phyloP scores from a whole-genome alignment of 192 early-diverging fungal species.

The Chytriomyces sp. region DNA sequence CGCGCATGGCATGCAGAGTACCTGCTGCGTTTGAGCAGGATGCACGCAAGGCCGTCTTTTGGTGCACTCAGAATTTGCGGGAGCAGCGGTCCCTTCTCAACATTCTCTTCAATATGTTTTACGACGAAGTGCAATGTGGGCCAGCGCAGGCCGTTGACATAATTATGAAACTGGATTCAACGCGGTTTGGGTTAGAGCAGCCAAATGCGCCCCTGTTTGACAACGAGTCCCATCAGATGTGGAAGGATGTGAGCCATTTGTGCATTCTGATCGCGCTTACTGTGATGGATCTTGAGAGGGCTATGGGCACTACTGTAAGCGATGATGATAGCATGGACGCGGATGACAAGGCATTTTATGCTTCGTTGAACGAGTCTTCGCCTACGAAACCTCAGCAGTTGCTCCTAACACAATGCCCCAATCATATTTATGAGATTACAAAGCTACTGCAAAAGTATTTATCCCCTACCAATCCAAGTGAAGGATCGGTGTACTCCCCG shows the following conservation, averaged over 20 bases:
- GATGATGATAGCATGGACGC: neutral
- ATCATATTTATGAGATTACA: constrained; percentile 8
- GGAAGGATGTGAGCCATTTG: constrained; percentile 32
- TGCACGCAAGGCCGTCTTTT: constrained; percentile 28
- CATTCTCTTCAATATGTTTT: constrained; percentile 46
- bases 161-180: constrained; percentile 3
- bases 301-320: neutral
- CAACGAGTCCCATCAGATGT: constrained; percentile 21
- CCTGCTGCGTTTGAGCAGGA: constrained; percentile 31
- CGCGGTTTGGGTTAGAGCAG: constrained; percentile 40
- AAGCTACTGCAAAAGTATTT: constrained; percentile 20
- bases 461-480: neutral
- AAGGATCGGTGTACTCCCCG: constrained; percentile 29
- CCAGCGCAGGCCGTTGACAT: constrained; percentile 1
- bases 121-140: constrained; percentile 11
- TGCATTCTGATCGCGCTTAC: constrained; percentile 39
- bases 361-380: too few species aligned
- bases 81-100: constrained; percentile 46
- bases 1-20: neutral
- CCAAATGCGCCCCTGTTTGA: constrained; percentile 42
- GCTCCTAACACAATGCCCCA: neutral
- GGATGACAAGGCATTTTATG: too few species aligned
- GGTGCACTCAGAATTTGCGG: constrained; percentile 42
- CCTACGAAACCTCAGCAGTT: too few species aligned
- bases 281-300: constrained; percentile 28